These are phyloP conservation scores for Prunus armeniaca DNA, from an alignment of 306 rosid genomes.

Conservation along the genomic window DNA sequence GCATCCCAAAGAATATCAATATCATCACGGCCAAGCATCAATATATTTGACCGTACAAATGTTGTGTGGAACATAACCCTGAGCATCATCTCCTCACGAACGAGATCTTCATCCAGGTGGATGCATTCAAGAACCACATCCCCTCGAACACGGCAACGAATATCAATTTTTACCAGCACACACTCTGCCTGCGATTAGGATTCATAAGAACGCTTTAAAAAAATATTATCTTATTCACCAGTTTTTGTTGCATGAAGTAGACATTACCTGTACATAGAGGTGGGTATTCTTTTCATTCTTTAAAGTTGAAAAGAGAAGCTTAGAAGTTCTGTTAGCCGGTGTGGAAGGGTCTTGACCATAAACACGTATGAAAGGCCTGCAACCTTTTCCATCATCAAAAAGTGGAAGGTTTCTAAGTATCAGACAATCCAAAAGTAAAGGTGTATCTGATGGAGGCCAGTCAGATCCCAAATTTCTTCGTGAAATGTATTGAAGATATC, in stretches of 20 bases:
- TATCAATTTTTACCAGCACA: slow-evolving; percentile 75
- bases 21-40: slow-evolving; percentile 80
- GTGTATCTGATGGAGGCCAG: slow-evolving; percentile 94
- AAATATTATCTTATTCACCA: slow-evolving; percentile 24
- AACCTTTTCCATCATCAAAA: slow-evolving; percentile 75
- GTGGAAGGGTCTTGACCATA: slow-evolving; percentile 85
- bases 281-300: slow-evolving; percentile 46
- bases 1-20: slow-evolving; percentile 87
- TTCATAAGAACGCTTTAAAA: slow-evolving; percentile 38
- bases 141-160: slow-evolving; percentile 86
- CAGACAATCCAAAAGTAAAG: slow-evolving; percentile 73
- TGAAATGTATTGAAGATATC: slow-evolving; percentile 97
- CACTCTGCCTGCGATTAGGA: slow-evolving; percentile 86
- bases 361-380: slow-evolving; percentile 76
- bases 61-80: slow-evolving; percentile 93
- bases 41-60: slow-evolving; percentile 78
- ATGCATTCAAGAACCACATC: slow-evolving; percentile 94
- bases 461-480: slow-evolving; percentile 77
- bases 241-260: slow-evolving; percentile 26
- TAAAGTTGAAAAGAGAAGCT: slow-evolving; percentile 77
- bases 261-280: slow-evolving; percentile 80
- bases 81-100: slow-evolving; percentile 73
- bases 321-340: slow-evolving; percentile 71
- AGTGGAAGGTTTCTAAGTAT: slow-evolving; percentile 80
- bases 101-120: slow-evolving; percentile 71